A percentile compares a stretch with the other conserved stretches of the same genome.
Conservation (phyloP, 2,329 filamentous ascomycete species). For the Stagonosporopsis tanaceti region DNA sequence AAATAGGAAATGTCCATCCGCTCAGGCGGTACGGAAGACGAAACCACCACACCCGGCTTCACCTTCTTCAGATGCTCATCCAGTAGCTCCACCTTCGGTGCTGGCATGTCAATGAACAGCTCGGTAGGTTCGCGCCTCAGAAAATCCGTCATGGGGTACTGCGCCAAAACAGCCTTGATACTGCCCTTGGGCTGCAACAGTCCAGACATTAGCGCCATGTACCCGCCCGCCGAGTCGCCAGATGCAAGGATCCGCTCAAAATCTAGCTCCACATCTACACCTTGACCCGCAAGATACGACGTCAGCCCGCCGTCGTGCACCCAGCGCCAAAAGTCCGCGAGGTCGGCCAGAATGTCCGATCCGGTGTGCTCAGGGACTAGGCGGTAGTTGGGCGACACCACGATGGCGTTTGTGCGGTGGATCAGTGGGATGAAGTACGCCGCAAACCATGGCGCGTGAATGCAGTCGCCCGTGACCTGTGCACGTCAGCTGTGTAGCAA, state of each 20-base stretch:
- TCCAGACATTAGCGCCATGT: slow-evolving; percentile 46
- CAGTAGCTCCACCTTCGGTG: slow-evolving; percentile 25
- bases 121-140: slow-evolving; percentile 10
- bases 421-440: slow-evolving; percentile 51
- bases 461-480: slow-evolving; percentile 32
- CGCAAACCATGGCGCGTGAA: slow-evolving; percentile 41
- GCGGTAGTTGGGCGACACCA: slow-evolving; percentile 60
- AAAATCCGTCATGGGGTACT: slow-evolving; percentile 43
- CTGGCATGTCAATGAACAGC: slow-evolving; percentile 7
- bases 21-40: slow-evolving; percentile 27
- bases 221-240: slow-evolving; percentile 52
- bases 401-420: slow-evolving; percentile 53
- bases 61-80: slow-evolving; percentile 34
- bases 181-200: slow-evolving; percentile 28
- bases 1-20: slow-evolving; percentile 28
- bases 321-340: slow-evolving; percentile 61
- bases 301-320: slow-evolving; percentile 29
- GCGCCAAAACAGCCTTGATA: slow-evolving; percentile 35
- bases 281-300: slow-evolving; percentile 21
- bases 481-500: not conserved
- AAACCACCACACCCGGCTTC: slow-evolving; percentile 29
- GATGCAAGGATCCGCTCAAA: slow-evolving; percentile 37
- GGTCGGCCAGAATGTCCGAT: slow-evolving; percentile 57
- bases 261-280: slow-evolving; percentile 32
- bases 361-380: slow-evolving; percentile 60